phyloP scores from a whole-genome alignment of 805 yeast genomes.

The Ogataea nonfermentans region DNA sequence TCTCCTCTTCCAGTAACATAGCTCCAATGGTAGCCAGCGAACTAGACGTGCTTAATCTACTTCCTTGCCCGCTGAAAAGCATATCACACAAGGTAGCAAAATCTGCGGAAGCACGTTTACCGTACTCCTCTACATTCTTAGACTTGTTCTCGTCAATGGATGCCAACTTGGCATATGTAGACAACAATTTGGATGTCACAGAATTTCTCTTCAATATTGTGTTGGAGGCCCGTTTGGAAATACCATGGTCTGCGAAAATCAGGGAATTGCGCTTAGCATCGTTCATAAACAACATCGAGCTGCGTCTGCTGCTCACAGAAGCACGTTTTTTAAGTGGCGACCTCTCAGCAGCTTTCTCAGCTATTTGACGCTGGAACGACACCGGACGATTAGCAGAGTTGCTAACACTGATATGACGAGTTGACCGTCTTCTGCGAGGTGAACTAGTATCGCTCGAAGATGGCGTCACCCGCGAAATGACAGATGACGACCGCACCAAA shows the following conservation, averaged over 20 bases:
- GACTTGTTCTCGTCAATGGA: conserved; percentile 54
- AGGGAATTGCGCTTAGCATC: conserved; percentile 25
- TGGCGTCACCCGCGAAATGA: conserved; percentile 30
- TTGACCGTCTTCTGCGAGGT: conserved; percentile 41
- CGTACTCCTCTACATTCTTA: conserved; percentile 68
- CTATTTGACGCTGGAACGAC: conserved; percentile 32
- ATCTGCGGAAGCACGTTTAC: conserved; percentile 73
- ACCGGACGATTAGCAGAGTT: conserved; percentile 48
- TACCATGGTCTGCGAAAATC: conserved; percentile 16
- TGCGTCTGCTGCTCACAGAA: conserved; percentile 30
- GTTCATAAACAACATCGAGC: conserved; percentile 34
- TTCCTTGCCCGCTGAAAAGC: conserved; percentile 63
- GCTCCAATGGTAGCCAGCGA: conserved; percentile 54
- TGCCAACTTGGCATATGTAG: conserved; percentile 71
- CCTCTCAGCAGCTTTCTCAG: conserved; percentile 11
- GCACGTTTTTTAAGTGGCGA: conserved; percentile 5
- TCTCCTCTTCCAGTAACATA: conserved; percentile 32
- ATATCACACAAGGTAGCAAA: conserved; percentile 77
- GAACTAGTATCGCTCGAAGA: conserved; percentile 23
- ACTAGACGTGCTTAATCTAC: conserved; percentile 34
- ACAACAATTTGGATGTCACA: conserved; percentile 64
- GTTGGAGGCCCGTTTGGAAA: conserved; percentile 21
- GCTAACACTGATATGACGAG: conserved; percentile 40
- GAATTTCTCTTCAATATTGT: conserved; percentile 58
- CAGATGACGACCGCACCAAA: conserved; percentile 32